A percentile compares a stretch with the other conserved stretches of the same genome.
These are phyloP conservation scores for Mycena haematopus DNA, from an alignment of 768 basidiomycete species.

Conservation along the genomic window DNA sequence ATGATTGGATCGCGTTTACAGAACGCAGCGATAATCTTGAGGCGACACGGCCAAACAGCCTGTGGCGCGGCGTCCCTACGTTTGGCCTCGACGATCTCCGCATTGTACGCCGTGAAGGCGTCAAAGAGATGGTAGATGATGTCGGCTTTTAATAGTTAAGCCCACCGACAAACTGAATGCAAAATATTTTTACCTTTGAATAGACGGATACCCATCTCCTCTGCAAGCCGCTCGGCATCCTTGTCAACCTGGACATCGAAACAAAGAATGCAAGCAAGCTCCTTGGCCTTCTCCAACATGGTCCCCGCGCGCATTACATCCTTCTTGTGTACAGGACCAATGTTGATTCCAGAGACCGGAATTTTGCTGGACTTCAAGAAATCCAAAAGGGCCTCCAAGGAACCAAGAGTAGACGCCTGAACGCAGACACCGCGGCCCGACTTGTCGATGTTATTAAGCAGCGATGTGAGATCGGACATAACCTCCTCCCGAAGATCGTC, in stretches of 20 bases:
- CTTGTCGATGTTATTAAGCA: slow-evolving; percentile 91
- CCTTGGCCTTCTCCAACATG: slow-evolving; percentile 96
- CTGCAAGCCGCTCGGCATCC: slow-evolving; percentile 89
- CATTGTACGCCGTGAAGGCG: slow-evolving; percentile 93
- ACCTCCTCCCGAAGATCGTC: slow-evolving; percentile 94
- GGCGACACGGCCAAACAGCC: slow-evolving; percentile 95
- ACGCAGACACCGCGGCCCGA: slow-evolving; percentile 97
- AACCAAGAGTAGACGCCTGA: slow-evolving; percentile 96
- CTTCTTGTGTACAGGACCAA: slow-evolving; percentile 95
- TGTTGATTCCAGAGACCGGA: slow-evolving; percentile 96
- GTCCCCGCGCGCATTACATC: slow-evolving; percentile 91
- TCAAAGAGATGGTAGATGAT: slow-evolving; percentile 99
- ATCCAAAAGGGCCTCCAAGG: slow-evolving; percentile 94
- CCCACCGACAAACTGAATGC: slow-evolving; percentile 6
- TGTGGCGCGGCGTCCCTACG: slow-evolving; percentile 90
- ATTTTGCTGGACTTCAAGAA: slow-evolving; percentile 96
- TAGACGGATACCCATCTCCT: slow-evolving; percentile 91
- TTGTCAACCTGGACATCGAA: slow-evolving; percentile 96
- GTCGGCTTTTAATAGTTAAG: slow-evolving; percentile 66
- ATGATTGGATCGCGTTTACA: slow-evolving; percentile 98
- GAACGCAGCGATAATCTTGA: slow-evolving; percentile 93
- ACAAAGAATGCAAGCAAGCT: slow-evolving; percentile 92
- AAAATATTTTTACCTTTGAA: slow-evolving; percentile 76
- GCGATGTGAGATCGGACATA: slow-evolving; percentile 92
- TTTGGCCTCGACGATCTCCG: slow-evolving; percentile 91